A percentile compares a stretch with the other conserved stretches of the same genome.
These are phyloP conservation scores for Suhomyces guaymorum DNA, from an alignment of 1,139 yeast genomes.

Conservation along the genomic window DNA sequence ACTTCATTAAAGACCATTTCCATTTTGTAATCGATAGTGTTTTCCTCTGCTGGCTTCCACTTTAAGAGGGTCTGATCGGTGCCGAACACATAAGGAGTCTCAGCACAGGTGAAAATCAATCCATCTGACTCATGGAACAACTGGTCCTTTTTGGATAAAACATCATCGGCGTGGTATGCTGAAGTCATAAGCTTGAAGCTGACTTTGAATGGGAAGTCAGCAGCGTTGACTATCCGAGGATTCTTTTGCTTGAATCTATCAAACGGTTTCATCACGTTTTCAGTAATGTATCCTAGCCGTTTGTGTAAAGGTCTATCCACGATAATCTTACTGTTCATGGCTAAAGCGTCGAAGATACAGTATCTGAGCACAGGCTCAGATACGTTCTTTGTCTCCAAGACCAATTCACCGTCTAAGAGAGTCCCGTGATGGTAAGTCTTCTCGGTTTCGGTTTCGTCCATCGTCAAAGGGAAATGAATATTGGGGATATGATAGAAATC, in stretches of 20 bases:
- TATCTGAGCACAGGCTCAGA: constrained; percentile 59
- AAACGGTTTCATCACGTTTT: constrained; percentile 80
- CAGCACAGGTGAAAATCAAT: constrained; percentile 87
- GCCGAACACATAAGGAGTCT: constrained; percentile 82
- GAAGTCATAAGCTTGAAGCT: constrained; percentile 86
- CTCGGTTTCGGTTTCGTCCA: constrained; percentile 51
- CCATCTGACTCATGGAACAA: constrained; percentile 93
- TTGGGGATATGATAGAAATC: constrained; percentile 80
- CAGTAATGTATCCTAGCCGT: constrained; percentile 84
- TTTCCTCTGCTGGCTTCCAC: constrained; percentile 98
- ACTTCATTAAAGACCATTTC: constrained; percentile 64
- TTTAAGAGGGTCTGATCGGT: constrained; percentile 81
- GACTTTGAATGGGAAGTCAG: constrained; percentile 78
- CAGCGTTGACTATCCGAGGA: constrained; percentile 70
- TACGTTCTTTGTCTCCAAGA: constrained; percentile 56
- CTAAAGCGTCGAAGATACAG: constrained; percentile 88
- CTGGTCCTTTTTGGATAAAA: constrained; percentile 70
- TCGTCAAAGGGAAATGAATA: constrained; percentile 72
- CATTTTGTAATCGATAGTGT: constrained; percentile 84
- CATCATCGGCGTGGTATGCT: constrained; percentile 74
- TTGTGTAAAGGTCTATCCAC: constrained; percentile 72
- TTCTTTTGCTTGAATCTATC: constrained; percentile 62
- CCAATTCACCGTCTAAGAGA: constrained; percentile 86
- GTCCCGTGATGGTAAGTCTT: constrained; percentile 79
- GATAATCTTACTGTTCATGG: constrained; percentile 72